These are phyloP conservation scores for Gremmenia infestans DNA, from an alignment of 2,329 filamentous ascomycete species.

Conservation along the genomic window DNA sequence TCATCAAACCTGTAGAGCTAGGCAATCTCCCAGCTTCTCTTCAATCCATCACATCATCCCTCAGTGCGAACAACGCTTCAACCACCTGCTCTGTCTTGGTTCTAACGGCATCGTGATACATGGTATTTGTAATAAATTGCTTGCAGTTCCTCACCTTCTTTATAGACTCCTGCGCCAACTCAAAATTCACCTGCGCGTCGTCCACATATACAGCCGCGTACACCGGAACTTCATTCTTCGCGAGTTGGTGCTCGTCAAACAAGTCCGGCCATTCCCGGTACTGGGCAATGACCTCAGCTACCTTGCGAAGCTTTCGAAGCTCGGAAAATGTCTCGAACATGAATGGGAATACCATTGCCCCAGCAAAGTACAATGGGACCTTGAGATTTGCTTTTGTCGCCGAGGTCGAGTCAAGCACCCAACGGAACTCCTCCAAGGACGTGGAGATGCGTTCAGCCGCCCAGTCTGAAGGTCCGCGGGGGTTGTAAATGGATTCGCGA, in stretches of 20 bases:
- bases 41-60: conserved; percentile 62
- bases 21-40: neutral
- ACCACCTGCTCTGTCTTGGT: conserved; percentile 71
- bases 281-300: conserved; percentile 65
- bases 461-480: conserved; percentile 65
- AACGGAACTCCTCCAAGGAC: conserved; percentile 42
- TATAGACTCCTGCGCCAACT: conserved; percentile 68
- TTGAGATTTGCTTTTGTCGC: conserved; percentile 33
- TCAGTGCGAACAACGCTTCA: conserved; percentile 67
- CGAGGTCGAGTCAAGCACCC: conserved; percentile 33
- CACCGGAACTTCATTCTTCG: conserved; percentile 74
- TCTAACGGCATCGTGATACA: conserved; percentile 83
- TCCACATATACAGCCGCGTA: conserved; percentile 80
- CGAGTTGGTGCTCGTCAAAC: conserved; percentile 70
- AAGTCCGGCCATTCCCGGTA: conserved; percentile 67
- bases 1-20: no score
- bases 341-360: conserved; percentile 87
- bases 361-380: conserved; percentile 70
- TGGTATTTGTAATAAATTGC: conserved; percentile 76
- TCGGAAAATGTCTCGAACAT: conserved; percentile 80
- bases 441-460: conserved; percentile 62
- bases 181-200: conserved; percentile 89
- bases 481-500: conserved; percentile 85
- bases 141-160: conserved; percentile 69
- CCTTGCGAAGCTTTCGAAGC: conserved; percentile 61